phyloP scores from a whole-genome alignment of 306 rosid genomes.

The Acacia melanoxylon region DNA sequence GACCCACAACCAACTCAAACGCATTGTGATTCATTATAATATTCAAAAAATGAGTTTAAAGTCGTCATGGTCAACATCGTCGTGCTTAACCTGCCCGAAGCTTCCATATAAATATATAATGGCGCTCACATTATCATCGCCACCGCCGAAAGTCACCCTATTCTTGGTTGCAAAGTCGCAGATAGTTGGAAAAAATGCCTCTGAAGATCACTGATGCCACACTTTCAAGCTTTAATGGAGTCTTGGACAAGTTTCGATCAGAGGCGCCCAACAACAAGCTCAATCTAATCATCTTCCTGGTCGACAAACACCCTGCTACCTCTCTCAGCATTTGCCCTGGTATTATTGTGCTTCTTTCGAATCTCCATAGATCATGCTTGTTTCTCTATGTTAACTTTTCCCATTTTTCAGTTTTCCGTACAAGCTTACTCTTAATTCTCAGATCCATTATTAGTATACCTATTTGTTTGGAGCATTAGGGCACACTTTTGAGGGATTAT shows the following conservation, averaged over 20 bases:
- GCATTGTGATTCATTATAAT: not conserved
- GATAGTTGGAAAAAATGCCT: slow-evolving; percentile 50
- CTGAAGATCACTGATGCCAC: slow-evolving; percentile 63
- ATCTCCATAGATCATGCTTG: not conserved
- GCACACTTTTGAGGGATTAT: not conserved
- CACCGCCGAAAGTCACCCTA: not conserved
- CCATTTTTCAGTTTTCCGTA: not conserved
- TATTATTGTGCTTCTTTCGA: not conserved
- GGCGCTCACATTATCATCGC: not conserved
- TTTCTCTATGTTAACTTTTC: not conserved
- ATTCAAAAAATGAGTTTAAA: too few relatives aligned
- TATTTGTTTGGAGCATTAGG: not conserved
- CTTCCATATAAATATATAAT: not conserved
- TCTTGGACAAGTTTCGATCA: slow-evolving; percentile 67
- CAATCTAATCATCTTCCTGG: slow-evolving; percentile 80
- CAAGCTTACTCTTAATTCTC: not conserved
- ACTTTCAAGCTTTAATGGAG: slow-evolving; percentile 48
- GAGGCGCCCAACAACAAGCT: slow-evolving; percentile 56
- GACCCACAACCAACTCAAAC: not conserved
- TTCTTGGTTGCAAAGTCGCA: not conserved
- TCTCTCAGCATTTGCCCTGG: slow-evolving; percentile 93
- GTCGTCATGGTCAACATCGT: not conserved
- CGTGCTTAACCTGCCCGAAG: not conserved
- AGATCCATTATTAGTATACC: not conserved
- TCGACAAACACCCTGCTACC: slow-evolving; percentile 77